Percentiles rank a stretch among this genome's conserved stretches.
These are phyloP conservation scores for Exophiala phaeomuriformis DNA, from an alignment of 2,329 filamentous ascomycete species.

Conservation along the genomic window DNA sequence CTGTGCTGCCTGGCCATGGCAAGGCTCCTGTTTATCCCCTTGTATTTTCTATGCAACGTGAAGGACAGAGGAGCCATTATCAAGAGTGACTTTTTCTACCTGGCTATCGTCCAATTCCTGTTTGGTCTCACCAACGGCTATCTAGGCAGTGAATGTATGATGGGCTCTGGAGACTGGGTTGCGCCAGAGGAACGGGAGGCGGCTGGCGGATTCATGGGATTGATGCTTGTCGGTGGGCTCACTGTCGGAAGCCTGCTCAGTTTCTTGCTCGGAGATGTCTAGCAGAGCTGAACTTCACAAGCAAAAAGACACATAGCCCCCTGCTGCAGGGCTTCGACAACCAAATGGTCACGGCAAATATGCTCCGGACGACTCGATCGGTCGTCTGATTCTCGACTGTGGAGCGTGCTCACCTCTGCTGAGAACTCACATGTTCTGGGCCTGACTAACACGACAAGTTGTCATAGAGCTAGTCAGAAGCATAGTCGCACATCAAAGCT, in stretches of 20 bases:
- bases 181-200: constrained; percentile 76
- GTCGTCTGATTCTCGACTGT: background rate
- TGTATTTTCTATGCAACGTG: constrained; percentile 88
- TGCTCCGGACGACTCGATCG: background rate
- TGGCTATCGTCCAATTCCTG: constrained; percentile 70
- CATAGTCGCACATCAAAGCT: background rate
- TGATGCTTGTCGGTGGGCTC: constrained; percentile 79
- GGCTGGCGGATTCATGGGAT: constrained; percentile 85
- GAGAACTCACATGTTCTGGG: background rate
- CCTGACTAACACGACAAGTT: background rate
- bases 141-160: constrained; percentile 83
- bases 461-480: background rate
- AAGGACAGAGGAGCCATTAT: constrained; percentile 66
- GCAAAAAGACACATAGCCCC: background rate
- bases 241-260: constrained; percentile 81
- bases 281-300: background rate
- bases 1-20: constrained; percentile 62
- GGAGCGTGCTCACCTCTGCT: background rate
- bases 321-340: background rate
- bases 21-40: constrained; percentile 65
- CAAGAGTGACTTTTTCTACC: constrained; percentile 77
- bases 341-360: background rate
- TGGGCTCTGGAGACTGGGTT: constrained; percentile 76
- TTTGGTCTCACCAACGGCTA: constrained; percentile 86
- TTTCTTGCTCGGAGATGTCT: constrained; percentile 56